Evolutionary conservation across 768 basidiomycete species (phyloP).

Genomic region (Obba rivulosa): DNA sequence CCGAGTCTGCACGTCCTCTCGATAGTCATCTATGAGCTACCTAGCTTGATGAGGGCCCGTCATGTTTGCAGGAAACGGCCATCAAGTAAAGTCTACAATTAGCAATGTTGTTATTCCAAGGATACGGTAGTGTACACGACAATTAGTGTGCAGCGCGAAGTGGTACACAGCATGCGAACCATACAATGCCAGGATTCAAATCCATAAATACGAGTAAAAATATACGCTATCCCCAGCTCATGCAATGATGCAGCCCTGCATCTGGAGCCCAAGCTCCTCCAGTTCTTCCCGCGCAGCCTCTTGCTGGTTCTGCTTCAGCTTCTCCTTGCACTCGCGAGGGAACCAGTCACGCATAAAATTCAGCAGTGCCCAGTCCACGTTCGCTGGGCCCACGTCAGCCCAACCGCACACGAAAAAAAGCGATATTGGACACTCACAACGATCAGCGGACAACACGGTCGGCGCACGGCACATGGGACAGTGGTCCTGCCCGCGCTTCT

Average conservation of each 20-base stretch:
- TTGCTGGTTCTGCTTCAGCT: constrained; percentile 66
- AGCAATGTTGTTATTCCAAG: too few species aligned
- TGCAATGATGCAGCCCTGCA: constrained; percentile 10
- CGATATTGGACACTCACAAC: constrained; percentile 43
- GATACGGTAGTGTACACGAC: too few species aligned
- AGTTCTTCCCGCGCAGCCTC: constrained; percentile 71
- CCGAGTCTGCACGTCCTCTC: too few species aligned
- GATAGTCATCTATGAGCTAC: too few species aligned
- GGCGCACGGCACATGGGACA: constrained; percentile 86
- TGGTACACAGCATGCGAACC: too few species aligned
- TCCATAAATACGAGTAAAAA: too few species aligned
- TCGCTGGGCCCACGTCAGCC: constrained; percentile 38
- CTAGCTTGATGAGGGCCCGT: too few species aligned
- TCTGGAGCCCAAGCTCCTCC: constrained; percentile 55
- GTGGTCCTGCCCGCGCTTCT: constrained; percentile 64
- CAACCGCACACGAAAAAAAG: not conserved
- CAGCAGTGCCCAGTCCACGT: constrained; percentile 72
- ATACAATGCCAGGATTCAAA: too few species aligned
- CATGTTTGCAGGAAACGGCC: too few species aligned
- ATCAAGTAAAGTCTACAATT: too few species aligned
- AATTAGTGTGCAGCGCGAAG: too few species aligned
- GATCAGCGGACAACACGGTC: constrained; percentile 70
- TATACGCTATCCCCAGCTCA: not conserved
- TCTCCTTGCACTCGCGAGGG: constrained; percentile 72
- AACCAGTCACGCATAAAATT: constrained; percentile 95